Conservation (phyloP, 1,284 basidiomycete genomes). For the Puccinia polysora region DNA sequence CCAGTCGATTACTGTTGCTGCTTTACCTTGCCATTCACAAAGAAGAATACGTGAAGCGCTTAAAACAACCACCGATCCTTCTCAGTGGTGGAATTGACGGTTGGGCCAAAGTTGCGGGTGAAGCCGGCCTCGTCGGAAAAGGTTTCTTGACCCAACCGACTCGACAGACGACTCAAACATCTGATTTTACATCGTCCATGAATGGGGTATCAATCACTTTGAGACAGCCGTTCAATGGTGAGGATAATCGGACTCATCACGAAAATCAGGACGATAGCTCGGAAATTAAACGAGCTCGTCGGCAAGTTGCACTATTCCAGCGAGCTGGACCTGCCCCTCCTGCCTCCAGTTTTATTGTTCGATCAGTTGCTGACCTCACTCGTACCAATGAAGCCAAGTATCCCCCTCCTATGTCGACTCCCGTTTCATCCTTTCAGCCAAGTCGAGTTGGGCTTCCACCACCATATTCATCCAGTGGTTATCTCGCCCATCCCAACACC, state of each 20-base stretch:
- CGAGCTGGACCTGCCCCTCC: not conserved
- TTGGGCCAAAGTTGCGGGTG: slow-evolving; percentile 69
- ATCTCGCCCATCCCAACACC: slow-evolving; percentile 6
- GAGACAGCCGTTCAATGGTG: slow-evolving; percentile 11
- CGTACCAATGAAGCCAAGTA: not conserved
- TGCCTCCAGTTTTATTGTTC: slow-evolving; percentile 1
- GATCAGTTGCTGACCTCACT: slow-evolving; percentile 37
- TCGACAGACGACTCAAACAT: not conserved
- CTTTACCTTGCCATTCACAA: slow-evolving; percentile 69
- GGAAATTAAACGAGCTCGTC: slow-evolving; percentile 40
- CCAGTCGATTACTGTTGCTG: slow-evolving; percentile 60
- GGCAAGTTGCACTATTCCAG: slow-evolving; percentile 26
- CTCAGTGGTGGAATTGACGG: slow-evolving; percentile 78
- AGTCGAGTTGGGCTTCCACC: slow-evolving; percentile 44
- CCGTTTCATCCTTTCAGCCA: slow-evolving; percentile 46
- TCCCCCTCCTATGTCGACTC: slow-evolving; percentile 45
- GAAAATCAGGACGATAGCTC: not conserved
- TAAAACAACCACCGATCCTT: slow-evolving; percentile 74
- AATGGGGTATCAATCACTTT: slow-evolving; percentile 30
- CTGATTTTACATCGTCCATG: slow-evolving; percentile 21
- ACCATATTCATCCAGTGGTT: slow-evolving; percentile 24
- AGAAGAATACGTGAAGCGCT: slow-evolving; percentile 65
- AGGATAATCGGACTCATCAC: slow-evolving; percentile 1
- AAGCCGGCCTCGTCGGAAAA: slow-evolving; percentile 56
- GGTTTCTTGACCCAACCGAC: slow-evolving; percentile 48